Evolutionary conservation across 768 basidiomycete genomes (phyloP).

Genomic region (Suillus alpinus): DNA sequence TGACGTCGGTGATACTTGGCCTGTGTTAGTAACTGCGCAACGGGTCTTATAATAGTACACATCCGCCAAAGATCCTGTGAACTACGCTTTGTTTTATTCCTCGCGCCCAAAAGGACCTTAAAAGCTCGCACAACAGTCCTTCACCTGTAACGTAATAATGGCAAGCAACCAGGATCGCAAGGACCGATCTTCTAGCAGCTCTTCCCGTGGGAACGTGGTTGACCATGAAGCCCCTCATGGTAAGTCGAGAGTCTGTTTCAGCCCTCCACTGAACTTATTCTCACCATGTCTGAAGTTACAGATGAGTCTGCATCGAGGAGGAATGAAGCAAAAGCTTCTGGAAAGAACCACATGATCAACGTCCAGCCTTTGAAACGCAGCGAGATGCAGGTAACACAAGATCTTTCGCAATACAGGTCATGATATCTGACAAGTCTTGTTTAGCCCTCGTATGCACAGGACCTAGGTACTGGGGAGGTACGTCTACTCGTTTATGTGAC

Average conservation of each 20-base stretch:
- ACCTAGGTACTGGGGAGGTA: slow-evolving; percentile 68
- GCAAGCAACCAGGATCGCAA: slow-evolving; percentile 44
- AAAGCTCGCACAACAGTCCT: slow-evolving; percentile 8
- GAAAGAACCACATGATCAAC: slow-evolving; percentile 51
- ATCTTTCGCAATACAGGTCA: neutral
- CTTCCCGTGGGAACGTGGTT: slow-evolving; percentile 60
- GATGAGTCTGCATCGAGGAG: slow-evolving; percentile 48
- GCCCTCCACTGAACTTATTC: slow-evolving; percentile 5
- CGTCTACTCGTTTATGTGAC: slow-evolving; percentile 4
- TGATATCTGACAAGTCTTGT: neutral
- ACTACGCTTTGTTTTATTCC: neutral
- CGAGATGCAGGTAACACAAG: slow-evolving; percentile 75
- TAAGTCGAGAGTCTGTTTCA: slow-evolving; percentile 29
- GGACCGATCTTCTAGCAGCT: slow-evolving; percentile 40
- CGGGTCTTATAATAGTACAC: slow-evolving; percentile 7
- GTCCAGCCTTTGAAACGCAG: slow-evolving; percentile 84
- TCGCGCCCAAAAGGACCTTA: slow-evolving; percentile 9
- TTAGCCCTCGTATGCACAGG: slow-evolving; percentile 90
- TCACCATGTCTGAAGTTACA: slow-evolving; percentile 49
- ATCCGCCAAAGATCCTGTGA: neutral
- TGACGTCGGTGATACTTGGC: neutral
- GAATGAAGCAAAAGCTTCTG: slow-evolving; percentile 16
- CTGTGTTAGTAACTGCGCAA: neutral
- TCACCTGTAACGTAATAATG: slow-evolving; percentile 16
- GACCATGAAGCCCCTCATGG: slow-evolving; percentile 70